Conservation (phyloP, 208 protist species). For the Wallacemonas collosoma region DNA sequence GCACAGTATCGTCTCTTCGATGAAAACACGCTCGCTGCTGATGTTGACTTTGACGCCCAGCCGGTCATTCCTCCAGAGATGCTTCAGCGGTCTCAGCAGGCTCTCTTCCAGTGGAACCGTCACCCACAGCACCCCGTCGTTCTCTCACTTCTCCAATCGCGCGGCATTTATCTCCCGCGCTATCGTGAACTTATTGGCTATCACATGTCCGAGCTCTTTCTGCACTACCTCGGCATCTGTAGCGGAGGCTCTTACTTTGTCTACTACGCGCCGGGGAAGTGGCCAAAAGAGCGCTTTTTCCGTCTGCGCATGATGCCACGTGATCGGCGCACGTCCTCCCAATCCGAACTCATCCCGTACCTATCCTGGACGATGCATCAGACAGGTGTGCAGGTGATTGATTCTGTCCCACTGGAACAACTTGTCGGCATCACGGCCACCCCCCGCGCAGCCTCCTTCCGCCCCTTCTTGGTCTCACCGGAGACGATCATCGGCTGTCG, state of each 20-base stretch:
- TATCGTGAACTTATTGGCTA: constrained; percentile 74
- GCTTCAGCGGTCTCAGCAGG: constrained; percentile 30
- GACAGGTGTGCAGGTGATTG: constrained; percentile 47
- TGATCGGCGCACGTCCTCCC: constrained; percentile 29
- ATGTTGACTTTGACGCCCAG: constrained; percentile 45
- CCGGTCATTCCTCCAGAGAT: constrained; percentile 63
- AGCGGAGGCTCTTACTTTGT: constrained; percentile 78
- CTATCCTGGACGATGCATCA: constrained; percentile 63
- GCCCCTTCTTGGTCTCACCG: constrained; percentile 43
- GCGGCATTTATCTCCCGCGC: constrained; percentile 59
- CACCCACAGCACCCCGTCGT: constrained; percentile 71
- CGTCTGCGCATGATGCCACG: constrained; percentile 64
- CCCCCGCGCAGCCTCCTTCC: constrained; percentile 46
- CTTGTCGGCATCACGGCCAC: constrained; percentile 70
- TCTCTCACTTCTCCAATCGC: constrained; percentile 53
- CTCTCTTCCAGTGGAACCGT: constrained; percentile 43
- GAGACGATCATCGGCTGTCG: constrained; percentile 62
- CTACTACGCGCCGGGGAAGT: constrained; percentile 45
- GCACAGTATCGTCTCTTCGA: background rate
- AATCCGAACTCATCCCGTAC: constrained; percentile 42
- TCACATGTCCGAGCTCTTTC: constrained; percentile 81
- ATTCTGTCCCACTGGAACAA: constrained; percentile 53
- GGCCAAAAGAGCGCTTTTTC: constrained; percentile 80
- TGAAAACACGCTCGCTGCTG: background rate
- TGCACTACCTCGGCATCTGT: constrained; percentile 71